Base-by-base conservation (phyloP, 1,139 yeast species). In the Meyerozyma elateridarum region DNA sequence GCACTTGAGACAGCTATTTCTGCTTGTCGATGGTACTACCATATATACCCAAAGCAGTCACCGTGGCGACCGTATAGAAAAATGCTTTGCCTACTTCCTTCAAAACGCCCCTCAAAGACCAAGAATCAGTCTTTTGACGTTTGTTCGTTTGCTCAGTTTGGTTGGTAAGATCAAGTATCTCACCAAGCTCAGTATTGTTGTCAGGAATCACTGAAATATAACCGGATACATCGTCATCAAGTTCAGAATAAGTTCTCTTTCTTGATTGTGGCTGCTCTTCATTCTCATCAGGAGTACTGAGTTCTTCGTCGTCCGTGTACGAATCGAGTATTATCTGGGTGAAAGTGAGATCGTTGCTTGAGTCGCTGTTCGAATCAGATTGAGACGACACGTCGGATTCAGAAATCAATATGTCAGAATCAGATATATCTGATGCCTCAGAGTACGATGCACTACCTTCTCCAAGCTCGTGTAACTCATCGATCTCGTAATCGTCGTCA, bases 21-120 rank as follows among this genome's bases (percentile, higher is more conserved):
- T 24, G 37, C 6, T 17, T 17, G 15, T 24, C 42, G 15, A 34
- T 35, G 31, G 41, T 39, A 15, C 45, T 40, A 5, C 72, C 71
- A 44, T 65, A 67, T 9, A 54, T 42, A 6, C 68, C 71, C 38
- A 68, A 55, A 2, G 68, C 70, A 11, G 60, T 40, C 25, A 67
- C 44, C 1, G 73, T 64, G 3, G 60, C 60, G 12, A 49, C 37
- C 6, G 51, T 60, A 37, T 66, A 65, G 13, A 61, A 33, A 6
- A 56, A 38, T 4, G 64, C 71, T 37, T 62, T 64, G 2, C 54
- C 56, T 5, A 48, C 44, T 38, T 67, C 73, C 36, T 59, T 61
- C 8, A 49, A 41, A 22, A 60, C 26, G 2, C 52, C 34, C 29
- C 51, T 56, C 28, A 44, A 31, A 24, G 27, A 24, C 28, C 28